Evolutionary conservation across 2,329 filamentous ascomycete species (phyloP).

Genomic region (Capronia epimyces): DNA sequence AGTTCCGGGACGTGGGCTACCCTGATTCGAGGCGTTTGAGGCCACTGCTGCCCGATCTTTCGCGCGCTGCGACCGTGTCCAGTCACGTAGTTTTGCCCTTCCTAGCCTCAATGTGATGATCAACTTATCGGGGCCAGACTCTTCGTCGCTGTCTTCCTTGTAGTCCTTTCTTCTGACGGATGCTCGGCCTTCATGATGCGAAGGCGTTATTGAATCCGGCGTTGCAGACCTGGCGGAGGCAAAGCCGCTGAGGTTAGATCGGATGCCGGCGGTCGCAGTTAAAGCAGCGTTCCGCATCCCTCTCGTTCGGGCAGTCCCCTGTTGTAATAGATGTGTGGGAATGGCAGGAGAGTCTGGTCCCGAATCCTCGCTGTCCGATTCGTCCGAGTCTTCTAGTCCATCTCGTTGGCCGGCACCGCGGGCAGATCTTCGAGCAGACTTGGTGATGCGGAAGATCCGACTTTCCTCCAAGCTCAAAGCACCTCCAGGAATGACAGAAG

Average conservation of each 20-base stretch:
- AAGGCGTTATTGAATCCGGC: conserved; percentile 61
- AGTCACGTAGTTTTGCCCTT: conserved; percentile 64
- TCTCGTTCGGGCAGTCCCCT: conserved; percentile 76
- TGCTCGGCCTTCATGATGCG: conserved; percentile 67
- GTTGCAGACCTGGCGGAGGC: conserved; percentile 71
- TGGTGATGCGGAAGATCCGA: conserved; percentile 74
- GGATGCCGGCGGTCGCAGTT: conserved; percentile 79
- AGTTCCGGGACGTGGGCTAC: conserved; percentile 27
- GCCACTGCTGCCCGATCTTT: conserved; percentile 36
- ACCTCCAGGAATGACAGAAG: conserved; percentile 83
- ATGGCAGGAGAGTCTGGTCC: conserved; percentile 77
- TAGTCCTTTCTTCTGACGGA: conserved; percentile 60
- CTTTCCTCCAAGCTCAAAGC: conserved; percentile 76
- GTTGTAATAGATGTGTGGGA: conserved; percentile 57
- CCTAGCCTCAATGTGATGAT: conserved; percentile 71
- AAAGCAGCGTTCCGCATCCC: conserved; percentile 84
- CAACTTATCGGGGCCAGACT: conserved; percentile 55
- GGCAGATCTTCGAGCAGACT: conserved; percentile 50
- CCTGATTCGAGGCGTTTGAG: conserved; percentile 27
- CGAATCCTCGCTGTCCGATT: conserved; percentile 78
- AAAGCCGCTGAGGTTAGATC: conserved; percentile 59
- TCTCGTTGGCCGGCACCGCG: conserved; percentile 55
- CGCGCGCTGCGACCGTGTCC: conserved; percentile 49
- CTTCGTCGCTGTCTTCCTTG: conserved; percentile 73
- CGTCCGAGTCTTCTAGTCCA: conserved; percentile 71